Base-by-base conservation (phyloP, 2,329 filamentous ascomycete species). In the Penicillium hordei region DNA sequence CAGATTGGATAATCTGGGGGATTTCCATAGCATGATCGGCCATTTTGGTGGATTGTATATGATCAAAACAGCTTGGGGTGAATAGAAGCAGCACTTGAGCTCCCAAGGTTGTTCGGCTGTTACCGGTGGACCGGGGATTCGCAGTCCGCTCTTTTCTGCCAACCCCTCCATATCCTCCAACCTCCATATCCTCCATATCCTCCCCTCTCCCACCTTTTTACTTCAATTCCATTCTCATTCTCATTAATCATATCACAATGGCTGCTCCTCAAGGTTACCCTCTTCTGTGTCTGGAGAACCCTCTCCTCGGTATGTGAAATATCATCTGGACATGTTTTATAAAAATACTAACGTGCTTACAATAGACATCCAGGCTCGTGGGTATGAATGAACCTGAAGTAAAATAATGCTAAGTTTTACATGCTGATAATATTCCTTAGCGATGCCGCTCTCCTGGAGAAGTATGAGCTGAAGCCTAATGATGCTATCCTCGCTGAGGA, bases 401-500 rank as follows among this genome's bases (percentile, higher is more conserved):
- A 59, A 33, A 54, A 49, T 40, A n/a, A 42, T 40, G 48, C 42
- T 39, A 57, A 59, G 60, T 25, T 33, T 40, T 2, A 40, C 23
- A 48, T 19, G 17, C 49, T 63, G 40, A 62, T 43, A 9, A 33
- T 31, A 44, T 45, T 44, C 1, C 31, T 54, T 69, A 95, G 92
- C 69, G 86, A 93, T 78, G 84, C 93, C 69, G 87, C 86, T 31
- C 87, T 97, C 55, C 89, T 99, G 60, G 82, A 93, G 67, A 96
- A 97, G 83, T 99, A 99, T 76, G 87, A 81, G 59, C 84, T 99
- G 71, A 97, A 99, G 83, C 84, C 89, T 76, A 96, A 99, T 81
- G 93, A 99, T 77, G 94, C 94, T 70, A 97, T 99, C 76, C 90
- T 99, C 60, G 93, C 93, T 56, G 91, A 96, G 78, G 86, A 91